Evolutionary conservation across 192 early-diverging fungal species (phyloP), one percentile per base, ranked within the genome.

Genomic region (Chytriomyces sp.): DNA sequence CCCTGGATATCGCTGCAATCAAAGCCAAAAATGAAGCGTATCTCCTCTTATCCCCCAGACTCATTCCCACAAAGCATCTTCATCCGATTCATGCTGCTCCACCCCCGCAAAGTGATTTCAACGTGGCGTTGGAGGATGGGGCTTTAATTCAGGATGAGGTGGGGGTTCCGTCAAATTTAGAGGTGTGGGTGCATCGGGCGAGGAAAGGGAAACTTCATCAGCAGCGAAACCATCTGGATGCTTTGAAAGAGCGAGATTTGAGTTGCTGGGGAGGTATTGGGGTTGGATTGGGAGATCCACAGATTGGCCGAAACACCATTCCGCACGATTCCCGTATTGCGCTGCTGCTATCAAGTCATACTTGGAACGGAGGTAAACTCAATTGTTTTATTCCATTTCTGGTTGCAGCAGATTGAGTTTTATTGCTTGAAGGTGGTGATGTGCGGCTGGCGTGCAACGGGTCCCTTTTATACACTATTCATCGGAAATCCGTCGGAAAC

Each of bases 361-460:
- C 49, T 24, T 71, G 69, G 69, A 71, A 60, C 57, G 69, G 69
- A 71, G 69, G 69, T 71, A 45, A 71, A 23, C 26, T 57, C 20
- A 4, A 35, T 20, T 20, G 5, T 57, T 20, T 57, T 13, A n/a
- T 57, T 57, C 53, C 53, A 57, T 57, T 57, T 57, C 2, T 20
- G 20, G 13, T 57, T 3, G 13, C 13, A 57, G 16, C 5, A 57
- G 26, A 45, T 18, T 10, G n/a, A 50, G 35, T 35, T 35, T 35
- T 35, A 35, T 35, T 16, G 13, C 4, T 68, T 47, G n/a, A n/a
- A 71, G 69, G 69, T 6, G 69, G 69, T 24, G 69, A 71, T 28
- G 69, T 71, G 1, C 7, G 69, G 20, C 47, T 71, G 18, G 47
- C 69, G 9, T 44, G 49, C 26, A 43, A 71, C 69, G 69, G 69